These are phyloP conservation scores for Asterochloris sp. DNA, from an alignment of 139 green algal genomes.

Conservation along the genomic window DNA sequence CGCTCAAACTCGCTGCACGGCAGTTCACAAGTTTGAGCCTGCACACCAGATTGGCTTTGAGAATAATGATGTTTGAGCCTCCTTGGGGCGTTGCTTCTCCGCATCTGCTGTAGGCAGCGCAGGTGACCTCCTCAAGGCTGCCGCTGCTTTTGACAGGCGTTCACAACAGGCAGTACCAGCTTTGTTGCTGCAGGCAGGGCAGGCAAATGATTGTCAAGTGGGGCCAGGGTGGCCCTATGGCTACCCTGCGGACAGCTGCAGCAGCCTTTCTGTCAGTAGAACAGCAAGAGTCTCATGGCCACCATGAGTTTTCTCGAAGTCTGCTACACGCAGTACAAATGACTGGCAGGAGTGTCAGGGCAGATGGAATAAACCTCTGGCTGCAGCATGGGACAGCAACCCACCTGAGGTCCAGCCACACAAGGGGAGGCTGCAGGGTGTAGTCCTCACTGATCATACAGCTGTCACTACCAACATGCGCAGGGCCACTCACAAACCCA, in stretches of 20 bases:
- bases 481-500: too few relatives aligned
- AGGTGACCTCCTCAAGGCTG: neutral
- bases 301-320: too few relatives aligned
- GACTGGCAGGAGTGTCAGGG: too few relatives aligned
- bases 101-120: neutral
- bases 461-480: neutral
- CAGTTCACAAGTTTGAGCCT: neutral
- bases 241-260: too few relatives aligned
- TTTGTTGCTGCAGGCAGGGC: neutral
- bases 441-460: neutral
- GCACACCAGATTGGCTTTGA: neutral
- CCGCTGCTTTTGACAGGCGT: neutral
- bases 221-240: too few relatives aligned
- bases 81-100: neutral
- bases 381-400: too few relatives aligned
- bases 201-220: too few relatives aligned
- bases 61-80: neutral
- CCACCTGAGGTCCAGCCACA: too few relatives aligned
- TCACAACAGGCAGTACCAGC: neutral
- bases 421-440: neutral
- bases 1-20: slow-evolving; percentile 59
- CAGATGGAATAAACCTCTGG: too few relatives aligned
- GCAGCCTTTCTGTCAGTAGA: too few relatives aligned
- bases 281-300: too few relatives aligned
- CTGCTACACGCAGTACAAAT: too few relatives aligned